These are phyloP conservation scores for Pezicula carpinea DNA, from an alignment of 2,329 filamentous ascomycete species.

Conservation along the genomic window DNA sequence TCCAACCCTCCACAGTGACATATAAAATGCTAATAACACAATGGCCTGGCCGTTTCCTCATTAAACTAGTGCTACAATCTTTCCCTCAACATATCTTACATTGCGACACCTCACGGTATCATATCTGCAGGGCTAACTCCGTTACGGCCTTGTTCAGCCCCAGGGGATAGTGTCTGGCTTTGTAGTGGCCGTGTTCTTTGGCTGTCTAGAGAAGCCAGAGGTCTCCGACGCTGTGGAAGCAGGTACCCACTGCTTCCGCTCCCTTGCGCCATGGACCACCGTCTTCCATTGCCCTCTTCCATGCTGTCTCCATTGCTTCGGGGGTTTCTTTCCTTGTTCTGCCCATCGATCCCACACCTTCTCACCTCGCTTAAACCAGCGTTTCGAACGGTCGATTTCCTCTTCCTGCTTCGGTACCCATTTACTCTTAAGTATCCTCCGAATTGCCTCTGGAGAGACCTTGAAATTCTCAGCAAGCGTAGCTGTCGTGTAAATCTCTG, in stretches of 20 bases:
- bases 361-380: slow-evolving; percentile 59
- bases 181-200: too few relatives aligned
- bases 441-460: slow-evolving; percentile 81
- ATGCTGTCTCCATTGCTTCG: slow-evolving; percentile 49
- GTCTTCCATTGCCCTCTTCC: slow-evolving; percentile 9
- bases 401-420: slow-evolving; percentile 60
- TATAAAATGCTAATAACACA: too few relatives aligned
- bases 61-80: neutral
- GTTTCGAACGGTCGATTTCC: slow-evolving; percentile 50
- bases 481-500: slow-evolving; percentile 69
- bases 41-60: too few relatives aligned
- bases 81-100: too few relatives aligned
- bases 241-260: neutral
- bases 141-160: too few relatives aligned
- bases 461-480: slow-evolving; percentile 75
- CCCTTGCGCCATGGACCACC: neutral
- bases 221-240: too few relatives aligned
- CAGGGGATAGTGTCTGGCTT: neutral
- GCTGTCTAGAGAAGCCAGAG: too few relatives aligned
- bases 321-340: slow-evolving; percentile 57
- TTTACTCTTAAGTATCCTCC: slow-evolving; percentile 78
- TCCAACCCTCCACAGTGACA: too few relatives aligned
- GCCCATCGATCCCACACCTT: slow-evolving; percentile 55
- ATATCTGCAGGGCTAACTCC: slow-evolving; percentile 14
- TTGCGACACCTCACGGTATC: slow-evolving; percentile 13